Percentiles rank a stretch among this genome's conserved stretches.
Evolutionary conservation across 2,329 filamentous ascomycete species (phyloP).

Genomic region (Fusarium tjaetaba): DNA sequence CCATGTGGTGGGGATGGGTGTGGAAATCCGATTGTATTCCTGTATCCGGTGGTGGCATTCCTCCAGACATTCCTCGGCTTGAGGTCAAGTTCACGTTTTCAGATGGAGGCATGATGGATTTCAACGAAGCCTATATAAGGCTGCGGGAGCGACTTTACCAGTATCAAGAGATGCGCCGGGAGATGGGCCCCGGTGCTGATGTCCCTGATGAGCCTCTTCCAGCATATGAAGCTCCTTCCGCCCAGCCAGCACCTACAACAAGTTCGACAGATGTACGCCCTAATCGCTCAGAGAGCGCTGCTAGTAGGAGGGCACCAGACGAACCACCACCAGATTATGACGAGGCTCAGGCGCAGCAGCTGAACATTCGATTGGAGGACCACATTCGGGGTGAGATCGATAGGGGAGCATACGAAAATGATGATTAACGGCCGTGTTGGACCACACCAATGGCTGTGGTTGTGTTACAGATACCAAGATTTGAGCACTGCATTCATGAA

Average conservation of each 20-base stretch:
- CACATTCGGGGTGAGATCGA: constrained; percentile 80
- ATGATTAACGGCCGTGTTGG: constrained; percentile 38
- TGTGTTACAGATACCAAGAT: constrained; percentile 37
- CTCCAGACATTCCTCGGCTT: constrained; percentile 74
- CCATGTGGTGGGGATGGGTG: constrained; percentile 93
- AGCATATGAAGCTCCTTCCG: constrained; percentile 75
- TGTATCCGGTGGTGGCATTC: constrained; percentile 84
- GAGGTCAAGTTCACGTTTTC: constrained; percentile 91
- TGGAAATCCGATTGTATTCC: constrained; percentile 86
- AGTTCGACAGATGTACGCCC: constrained; percentile 38
- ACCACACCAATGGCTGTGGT: constrained; percentile 33
- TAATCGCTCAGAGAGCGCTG: constrained; percentile 50
- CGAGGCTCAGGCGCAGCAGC: constrained; percentile 81
- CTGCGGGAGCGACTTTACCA: constrained; percentile 87
- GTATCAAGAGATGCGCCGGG: constrained; percentile 77
- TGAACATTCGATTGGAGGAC: constrained; percentile 70
- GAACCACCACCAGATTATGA: constrained; percentile 94
- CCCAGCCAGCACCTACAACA: constrained; percentile 43
- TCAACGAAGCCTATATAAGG: constrained; percentile 82
- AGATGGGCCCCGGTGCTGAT: constrained; percentile 69
- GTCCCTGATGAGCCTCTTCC: constrained; percentile 89
- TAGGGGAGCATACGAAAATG: constrained; percentile 53
- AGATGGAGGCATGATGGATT: constrained; percentile 94
- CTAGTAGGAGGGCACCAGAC: constrained; percentile 60
- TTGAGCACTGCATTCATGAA: constrained; percentile 35